phyloP scores from a whole-genome alignment of 2,329 filamentous ascomycete genomes.

The Fusarium sambucinum region DNA sequence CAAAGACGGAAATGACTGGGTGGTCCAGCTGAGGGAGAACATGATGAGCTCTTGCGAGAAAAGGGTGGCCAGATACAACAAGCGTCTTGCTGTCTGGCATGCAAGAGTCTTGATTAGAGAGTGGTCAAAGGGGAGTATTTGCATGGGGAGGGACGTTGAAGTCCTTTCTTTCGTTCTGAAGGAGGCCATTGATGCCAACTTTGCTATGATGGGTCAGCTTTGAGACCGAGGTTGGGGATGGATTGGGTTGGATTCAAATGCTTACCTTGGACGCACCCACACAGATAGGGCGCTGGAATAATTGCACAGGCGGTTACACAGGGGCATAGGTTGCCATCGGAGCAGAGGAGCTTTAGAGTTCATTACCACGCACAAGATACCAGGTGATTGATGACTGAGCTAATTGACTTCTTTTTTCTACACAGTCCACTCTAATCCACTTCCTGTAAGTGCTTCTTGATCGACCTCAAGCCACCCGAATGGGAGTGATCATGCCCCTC shows the following conservation, averaged over 20 bases:
- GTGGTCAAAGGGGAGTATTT: conserved; percentile 47
- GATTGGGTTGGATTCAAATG: not conserved
- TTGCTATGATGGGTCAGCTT: conserved; percentile 37
- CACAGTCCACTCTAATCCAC: conserved; percentile 21
- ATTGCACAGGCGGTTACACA: rapidly evolving
- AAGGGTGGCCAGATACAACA: conserved; percentile 50
- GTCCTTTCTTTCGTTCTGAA: conserved; percentile 44
- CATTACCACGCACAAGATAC: not conserved
- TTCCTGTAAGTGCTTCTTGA: conserved; percentile 43
- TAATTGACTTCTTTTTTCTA: not conserved
- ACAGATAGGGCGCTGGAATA: not conserved
- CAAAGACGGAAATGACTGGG: conserved; percentile 42
- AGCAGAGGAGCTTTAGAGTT: not conserved
- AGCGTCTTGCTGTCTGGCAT: conserved; percentile 51
- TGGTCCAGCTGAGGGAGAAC: conserved; percentile 25
- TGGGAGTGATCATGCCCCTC: conserved; percentile 44
- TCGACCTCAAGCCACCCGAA: conserved; percentile 25
- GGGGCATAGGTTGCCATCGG: too few relatives aligned
- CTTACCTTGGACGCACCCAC: not conserved
- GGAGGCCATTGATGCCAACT: conserved; percentile 35
- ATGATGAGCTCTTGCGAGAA: conserved; percentile 43
- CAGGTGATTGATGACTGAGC: not conserved
- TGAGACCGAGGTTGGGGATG: rapidly evolving
- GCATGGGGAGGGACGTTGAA: conserved; percentile 36
- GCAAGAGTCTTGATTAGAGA: conserved; percentile 39